These are phyloP conservation scores for Fusarium annulatum DNA, from an alignment of 2,329 filamentous ascomycete genomes.

Conservation along the genomic window DNA sequence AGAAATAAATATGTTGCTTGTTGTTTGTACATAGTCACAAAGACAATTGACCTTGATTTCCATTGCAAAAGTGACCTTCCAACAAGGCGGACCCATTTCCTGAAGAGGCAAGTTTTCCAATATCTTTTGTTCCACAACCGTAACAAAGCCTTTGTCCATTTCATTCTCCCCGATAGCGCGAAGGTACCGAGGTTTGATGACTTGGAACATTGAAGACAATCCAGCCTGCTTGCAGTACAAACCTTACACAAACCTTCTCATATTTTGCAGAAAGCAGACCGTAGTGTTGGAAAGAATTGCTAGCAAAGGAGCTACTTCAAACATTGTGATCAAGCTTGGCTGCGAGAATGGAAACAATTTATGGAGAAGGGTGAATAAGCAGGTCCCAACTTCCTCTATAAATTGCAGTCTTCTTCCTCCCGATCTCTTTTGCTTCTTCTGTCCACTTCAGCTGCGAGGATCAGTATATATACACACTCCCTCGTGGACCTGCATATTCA, in stretches of 20 bases:
- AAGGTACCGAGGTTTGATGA: background rate
- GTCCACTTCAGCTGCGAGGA: no score
- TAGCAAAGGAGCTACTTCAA: background rate
- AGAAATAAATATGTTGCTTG: no score
- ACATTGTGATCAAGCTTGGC: background rate
- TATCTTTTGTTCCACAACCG: background rate
- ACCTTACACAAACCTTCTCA: accelerated
- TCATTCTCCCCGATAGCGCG: background rate
- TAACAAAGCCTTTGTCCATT: background rate
- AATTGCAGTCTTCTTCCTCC: background rate
- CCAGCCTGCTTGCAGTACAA: background rate
- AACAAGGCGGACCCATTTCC: no score
- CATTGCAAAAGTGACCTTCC: no score
- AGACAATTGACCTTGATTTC: no score
- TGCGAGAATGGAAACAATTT: background rate
- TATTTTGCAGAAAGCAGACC: background rate
- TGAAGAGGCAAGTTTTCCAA: background rate
- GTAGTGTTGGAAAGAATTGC: background rate
- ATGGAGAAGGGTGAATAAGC: background rate
- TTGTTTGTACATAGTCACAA: no score
- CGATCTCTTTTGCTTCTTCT: background rate
- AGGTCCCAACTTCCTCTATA: background rate
- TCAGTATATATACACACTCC: no score
- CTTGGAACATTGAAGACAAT: background rate
- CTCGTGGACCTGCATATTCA: no score